Evolutionary conservation across 192 early-diverging fungal genomes (phyloP).

Genomic region (Coemansia reversa): DNA sequence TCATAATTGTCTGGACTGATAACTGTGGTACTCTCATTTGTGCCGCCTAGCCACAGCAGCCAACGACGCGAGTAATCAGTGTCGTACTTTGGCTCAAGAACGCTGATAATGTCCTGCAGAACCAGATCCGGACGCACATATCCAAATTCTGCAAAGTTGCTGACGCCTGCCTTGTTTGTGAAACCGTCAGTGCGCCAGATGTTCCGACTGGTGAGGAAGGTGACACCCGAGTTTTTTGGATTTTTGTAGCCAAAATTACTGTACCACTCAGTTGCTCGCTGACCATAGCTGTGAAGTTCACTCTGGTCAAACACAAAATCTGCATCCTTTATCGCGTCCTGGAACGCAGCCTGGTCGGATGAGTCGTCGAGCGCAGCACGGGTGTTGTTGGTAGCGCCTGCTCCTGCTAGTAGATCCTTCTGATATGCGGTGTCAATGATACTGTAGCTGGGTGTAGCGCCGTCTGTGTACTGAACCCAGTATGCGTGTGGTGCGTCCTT

Average conservation of each 20-base stretch:
- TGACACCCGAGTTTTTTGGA: constrained; percentile 32
- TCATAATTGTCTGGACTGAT: constrained; percentile 31
- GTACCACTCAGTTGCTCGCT: constrained; percentile 39
- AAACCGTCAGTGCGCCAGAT: constrained; percentile 49
- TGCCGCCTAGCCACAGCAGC: constrained; percentile 42
- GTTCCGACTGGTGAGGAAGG: constrained; percentile 25
- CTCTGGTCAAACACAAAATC: constrained; percentile 69
- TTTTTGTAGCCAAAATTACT: constrained; percentile 39
- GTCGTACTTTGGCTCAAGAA: constrained; percentile 37
- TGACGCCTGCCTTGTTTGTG: constrained; percentile 25
- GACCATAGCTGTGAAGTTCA: constrained; percentile 33
- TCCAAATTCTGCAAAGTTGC: constrained; percentile 45
- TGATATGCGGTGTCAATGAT: constrained; percentile 55
- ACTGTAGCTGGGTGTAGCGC: constrained; percentile 57
- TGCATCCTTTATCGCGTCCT: constrained; percentile 56
- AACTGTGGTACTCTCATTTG: constrained; percentile 23
- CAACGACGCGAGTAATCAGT: constrained; percentile 18
- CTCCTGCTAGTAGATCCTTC: constrained; percentile 58
- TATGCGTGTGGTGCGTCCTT: constrained; percentile 53
- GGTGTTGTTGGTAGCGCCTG: constrained; percentile 61
- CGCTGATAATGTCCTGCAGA: constrained; percentile 41
- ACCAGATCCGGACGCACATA: constrained; percentile 48
- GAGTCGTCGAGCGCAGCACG: constrained; percentile 27
- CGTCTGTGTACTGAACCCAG: constrained; percentile 59
- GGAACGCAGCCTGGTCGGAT: constrained; percentile 45